Conservation (phyloP, 108 stramenopile genomes). For the Nitzschia inconspicua region DNA sequence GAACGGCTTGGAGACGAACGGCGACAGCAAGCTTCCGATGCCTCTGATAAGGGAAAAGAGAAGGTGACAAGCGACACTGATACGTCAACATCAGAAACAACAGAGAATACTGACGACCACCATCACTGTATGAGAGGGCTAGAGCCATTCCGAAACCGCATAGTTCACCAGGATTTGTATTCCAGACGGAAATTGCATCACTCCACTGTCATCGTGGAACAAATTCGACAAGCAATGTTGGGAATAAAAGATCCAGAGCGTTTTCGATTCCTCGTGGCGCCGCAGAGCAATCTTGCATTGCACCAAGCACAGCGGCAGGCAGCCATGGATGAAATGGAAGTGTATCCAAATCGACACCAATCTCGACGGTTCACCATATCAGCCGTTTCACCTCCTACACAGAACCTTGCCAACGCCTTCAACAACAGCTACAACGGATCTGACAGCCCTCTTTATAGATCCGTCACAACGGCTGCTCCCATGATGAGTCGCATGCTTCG, state of each 20-base stretch:
- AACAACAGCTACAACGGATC: neutral
- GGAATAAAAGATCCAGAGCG: slow-evolving; percentile 20
- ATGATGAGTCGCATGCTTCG: neutral
- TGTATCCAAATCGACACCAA: neutral
- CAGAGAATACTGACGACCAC: neutral
- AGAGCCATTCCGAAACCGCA: slow-evolving; percentile 27
- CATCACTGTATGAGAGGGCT: slow-evolving; percentile 31
- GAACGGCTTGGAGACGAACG: slow-evolving; percentile 10
- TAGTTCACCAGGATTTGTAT: slow-evolving; percentile 2
- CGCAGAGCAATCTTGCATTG: slow-evolving; percentile 14
- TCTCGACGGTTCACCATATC: neutral
- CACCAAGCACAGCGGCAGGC: slow-evolving; percentile 21
- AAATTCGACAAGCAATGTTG: slow-evolving; percentile 19
- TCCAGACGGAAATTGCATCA: slow-evolving; percentile 14
- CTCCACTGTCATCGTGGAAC: slow-evolving; percentile 29
- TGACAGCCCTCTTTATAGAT: neutral
- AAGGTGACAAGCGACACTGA: no score
- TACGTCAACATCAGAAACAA: neutral
- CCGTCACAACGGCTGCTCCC: neutral
- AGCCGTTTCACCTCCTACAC: neutral
- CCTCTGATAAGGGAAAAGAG: no score
- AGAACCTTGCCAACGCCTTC: neutral
- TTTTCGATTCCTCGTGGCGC: slow-evolving; percentile 12
- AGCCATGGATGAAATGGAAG: slow-evolving; percentile 17
- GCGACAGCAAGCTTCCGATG: no score